Evolutionary conservation across 2,329 filamentous ascomycete genomes (phyloP).

Genomic region (Aspergillus sp.): DNA sequence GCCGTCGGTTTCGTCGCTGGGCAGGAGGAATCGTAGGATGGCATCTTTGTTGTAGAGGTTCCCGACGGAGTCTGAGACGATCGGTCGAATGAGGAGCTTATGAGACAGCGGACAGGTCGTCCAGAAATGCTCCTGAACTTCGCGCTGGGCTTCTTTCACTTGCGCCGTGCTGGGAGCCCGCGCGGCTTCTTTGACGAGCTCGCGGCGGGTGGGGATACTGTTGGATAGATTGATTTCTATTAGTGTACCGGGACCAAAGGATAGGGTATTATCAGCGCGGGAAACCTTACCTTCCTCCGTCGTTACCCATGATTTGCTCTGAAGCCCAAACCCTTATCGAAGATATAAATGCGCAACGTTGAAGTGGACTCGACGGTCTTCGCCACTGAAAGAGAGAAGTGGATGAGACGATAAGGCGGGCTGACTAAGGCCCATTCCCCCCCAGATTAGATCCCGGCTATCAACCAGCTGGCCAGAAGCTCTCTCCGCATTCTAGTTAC

Average conservation of each 20-base stretch:
- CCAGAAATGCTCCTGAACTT: slow-evolving; percentile 86
- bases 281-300: slow-evolving; percentile 69
- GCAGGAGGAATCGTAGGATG: slow-evolving; percentile 68
- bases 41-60: slow-evolving; percentile 94
- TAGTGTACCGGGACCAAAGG: not conserved
- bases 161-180: slow-evolving; percentile 78
- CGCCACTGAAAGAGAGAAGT: slow-evolving; percentile 12
- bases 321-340: not conserved
- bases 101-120: slow-evolving; percentile 83
- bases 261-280: no score
- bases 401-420: slow-evolving; percentile 19
- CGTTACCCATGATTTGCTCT: slow-evolving; percentile 76
- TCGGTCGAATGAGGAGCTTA: slow-evolving; percentile 67
- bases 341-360: not conserved
- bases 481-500: slow-evolving; percentile 32
- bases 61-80: slow-evolving; percentile 82
- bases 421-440: slow-evolving; percentile 29
- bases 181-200: slow-evolving; percentile 92
- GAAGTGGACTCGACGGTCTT: not conserved
- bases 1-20: slow-evolving; percentile 54
- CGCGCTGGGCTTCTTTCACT: slow-evolving; percentile 82
- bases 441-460: slow-evolving; percentile 27
- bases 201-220: slow-evolving; percentile 88
- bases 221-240: slow-evolving; percentile 4
- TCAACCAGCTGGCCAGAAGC: slow-evolving; percentile 41